These are phyloP conservation scores for Mycena latifolia DNA, from an alignment of 768 basidiomycete genomes.

Conservation along the genomic window DNA sequence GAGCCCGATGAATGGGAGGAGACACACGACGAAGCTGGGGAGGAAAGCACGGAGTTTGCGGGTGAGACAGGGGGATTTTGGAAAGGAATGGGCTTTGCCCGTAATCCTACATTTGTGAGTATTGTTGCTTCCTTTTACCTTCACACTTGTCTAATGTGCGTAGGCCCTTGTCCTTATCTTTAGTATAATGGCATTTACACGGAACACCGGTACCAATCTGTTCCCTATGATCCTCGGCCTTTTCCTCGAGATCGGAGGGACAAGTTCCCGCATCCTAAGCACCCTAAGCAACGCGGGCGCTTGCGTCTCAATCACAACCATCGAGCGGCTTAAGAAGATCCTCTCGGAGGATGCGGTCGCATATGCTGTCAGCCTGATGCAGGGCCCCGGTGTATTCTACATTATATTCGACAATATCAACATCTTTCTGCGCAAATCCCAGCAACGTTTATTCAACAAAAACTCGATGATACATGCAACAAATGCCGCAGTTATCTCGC, in stretches of 20 bases:
- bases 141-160: background rate
- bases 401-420: slow-evolving; percentile 51
- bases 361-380: slow-evolving; percentile 40
- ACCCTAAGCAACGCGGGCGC: slow-evolving; percentile 45
- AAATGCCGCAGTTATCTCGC: slow-evolving; percentile 37
- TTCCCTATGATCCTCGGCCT: slow-evolving; percentile 45
- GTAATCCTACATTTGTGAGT: slow-evolving; percentile 41
- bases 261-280: slow-evolving; percentile 42
- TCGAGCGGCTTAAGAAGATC: slow-evolving; percentile 40
- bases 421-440: too few species aligned
- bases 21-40: background rate
- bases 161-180: slow-evolving; percentile 33
- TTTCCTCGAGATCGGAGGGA: slow-evolving; percentile 46
- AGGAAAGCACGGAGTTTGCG: slow-evolving; percentile 10
- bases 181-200: slow-evolving; percentile 38
- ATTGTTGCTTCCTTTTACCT: background rate
- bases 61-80: slow-evolving; percentile 20
- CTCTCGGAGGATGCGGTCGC: slow-evolving; percentile 43
- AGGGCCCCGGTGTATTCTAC: slow-evolving; percentile 34
- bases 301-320: slow-evolving; percentile 43
- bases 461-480: slow-evolving; percentile 24
- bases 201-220: slow-evolving; percentile 44
- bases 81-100: slow-evolving; percentile 34
- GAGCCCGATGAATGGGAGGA: slow-evolving; percentile 30
- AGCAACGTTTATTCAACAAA: background rate